Base-by-base conservation (phyloP, 306 rosid genomes). In the Ochetophila trinervis region DNA sequence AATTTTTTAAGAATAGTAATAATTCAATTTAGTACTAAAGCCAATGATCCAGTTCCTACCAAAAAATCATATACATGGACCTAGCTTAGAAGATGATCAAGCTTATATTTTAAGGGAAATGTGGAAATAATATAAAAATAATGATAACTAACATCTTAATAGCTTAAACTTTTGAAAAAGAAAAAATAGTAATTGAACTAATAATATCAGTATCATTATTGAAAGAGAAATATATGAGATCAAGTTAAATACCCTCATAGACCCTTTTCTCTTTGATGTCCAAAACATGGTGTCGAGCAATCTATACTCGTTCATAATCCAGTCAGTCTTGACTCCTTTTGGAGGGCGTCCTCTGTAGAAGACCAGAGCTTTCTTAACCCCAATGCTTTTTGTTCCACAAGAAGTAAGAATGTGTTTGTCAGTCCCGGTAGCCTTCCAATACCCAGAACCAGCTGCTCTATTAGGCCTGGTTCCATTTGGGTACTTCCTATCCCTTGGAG, bases 231-330 rank as follows among this genome's bases (percentile, higher is more conserved):
- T 15, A 49, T 49, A 14, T 5, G 51, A 50, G 22, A 50, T 17
- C 1, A 60, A 12, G 32, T 32, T 20, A 2, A 53, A 57, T 77
- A 84, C 96, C 80, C 93, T 80, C 87, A 86, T 80, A 49, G 91
- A 84, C 53, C 80, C 80, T 63, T 58, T 78, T 74, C 63, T 77
- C 58, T 69, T 82, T 27, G 74, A 57, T 30, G 58, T 76, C 32
- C 78, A 76, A 65, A 76, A 63, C 48, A 79, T 67, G 24, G 85
- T 63, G 60, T 87, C 84, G n/a, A 70, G 91, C 83, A 83, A 57
- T 71, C 94, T 74, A 54, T 89, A 86, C 77, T 86, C 92, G 20
- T 86, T 81, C 94, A 89, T 89, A 77, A 84, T 79, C 94, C 96
- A 89, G 0, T 86, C 86, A 0, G 94, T 82, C 76, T 89, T 84